Conservation (phyloP, 805 yeast species). For the Yarrowia divulgata region DNA sequence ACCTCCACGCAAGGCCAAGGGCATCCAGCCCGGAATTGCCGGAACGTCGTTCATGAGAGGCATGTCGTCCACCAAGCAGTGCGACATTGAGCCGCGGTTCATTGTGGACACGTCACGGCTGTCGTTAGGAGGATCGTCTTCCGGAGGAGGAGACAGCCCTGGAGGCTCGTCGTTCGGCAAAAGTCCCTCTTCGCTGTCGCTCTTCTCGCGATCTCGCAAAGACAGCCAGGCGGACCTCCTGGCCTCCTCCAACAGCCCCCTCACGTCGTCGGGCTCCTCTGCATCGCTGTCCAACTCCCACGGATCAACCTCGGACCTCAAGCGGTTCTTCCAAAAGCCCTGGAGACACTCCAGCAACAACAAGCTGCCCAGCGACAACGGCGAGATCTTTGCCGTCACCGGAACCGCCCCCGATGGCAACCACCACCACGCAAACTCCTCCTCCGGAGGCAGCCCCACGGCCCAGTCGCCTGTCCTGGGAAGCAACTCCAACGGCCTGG, state of each 20-base stretch:
- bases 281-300: constrained; percentile 48
- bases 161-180: constrained; percentile 19
- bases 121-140: constrained; percentile 44
- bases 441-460: not conserved
- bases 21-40: constrained; percentile 41
- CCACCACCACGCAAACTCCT: too few species aligned
- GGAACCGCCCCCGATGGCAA: constrained; percentile 41
- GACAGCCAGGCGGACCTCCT: constrained; percentile 51
- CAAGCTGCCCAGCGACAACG: constrained; percentile 29
- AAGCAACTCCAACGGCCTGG: not conserved
- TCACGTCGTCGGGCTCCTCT: constrained; percentile 51
- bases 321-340: constrained; percentile 57
- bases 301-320: constrained; percentile 52
- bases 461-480: constrained; percentile 18
- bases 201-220: constrained; percentile 50
- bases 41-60: constrained; percentile 41
- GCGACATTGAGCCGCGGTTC: constrained; percentile 82
- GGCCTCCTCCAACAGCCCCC: constrained; percentile 9
- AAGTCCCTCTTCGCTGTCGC: constrained; percentile 50
- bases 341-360: constrained; percentile 46
- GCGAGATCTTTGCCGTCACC: constrained; percentile 38
- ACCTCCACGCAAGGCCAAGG: constrained; percentile 39
- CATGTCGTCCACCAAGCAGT: constrained; percentile 51
- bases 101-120: constrained; percentile 81
- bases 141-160: constrained; percentile 41